Conservation (phyloP, 257 asterid species). For the Prunella vulgaris region DNA sequence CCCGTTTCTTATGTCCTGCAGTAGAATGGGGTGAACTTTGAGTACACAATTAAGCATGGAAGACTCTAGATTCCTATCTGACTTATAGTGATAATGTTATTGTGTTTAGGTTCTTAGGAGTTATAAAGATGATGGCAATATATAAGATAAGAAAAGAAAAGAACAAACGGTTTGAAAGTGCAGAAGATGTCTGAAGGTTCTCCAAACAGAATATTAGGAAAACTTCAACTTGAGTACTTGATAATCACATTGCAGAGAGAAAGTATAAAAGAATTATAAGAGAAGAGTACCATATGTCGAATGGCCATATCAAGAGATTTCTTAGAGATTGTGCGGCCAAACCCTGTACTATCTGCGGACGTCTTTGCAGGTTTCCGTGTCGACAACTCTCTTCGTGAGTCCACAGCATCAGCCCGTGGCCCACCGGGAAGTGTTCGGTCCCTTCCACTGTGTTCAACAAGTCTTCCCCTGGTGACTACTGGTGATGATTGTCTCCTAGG, state of each 20-base stretch:
- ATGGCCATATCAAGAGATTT: conserved; percentile 93
- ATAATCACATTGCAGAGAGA: background rate
- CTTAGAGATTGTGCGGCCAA: conserved; percentile 87
- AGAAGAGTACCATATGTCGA: conserved; percentile 73
- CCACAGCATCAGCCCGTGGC: conserved; percentile 41
- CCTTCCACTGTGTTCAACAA: conserved; percentile 61
- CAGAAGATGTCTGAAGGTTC: background rate
- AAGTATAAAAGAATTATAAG: conserved; percentile 8
- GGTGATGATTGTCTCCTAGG: conserved; percentile 82
- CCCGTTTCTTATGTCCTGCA: conserved; percentile 81
- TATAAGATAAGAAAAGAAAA: background rate
- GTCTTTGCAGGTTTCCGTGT: conserved; percentile 64
- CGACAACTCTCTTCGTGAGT: conserved; percentile 61
- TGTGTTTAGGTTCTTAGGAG: background rate
- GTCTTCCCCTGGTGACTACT: conserved; percentile 67
- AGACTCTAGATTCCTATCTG: background rate
- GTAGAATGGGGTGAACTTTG: conserved; percentile 18
- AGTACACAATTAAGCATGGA: conserved; percentile 19
- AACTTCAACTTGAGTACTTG: background rate
- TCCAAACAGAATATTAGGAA: conserved; percentile 3
- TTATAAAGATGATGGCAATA: background rate
- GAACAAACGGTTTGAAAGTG: background rate
- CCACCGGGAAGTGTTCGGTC: conserved; percentile 56
- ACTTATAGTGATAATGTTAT: background rate
- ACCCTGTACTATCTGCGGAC: conserved; percentile 71